Evolutionary conservation across 257 asterid genomes (phyloP).

Genomic region (Capsicum rhomboideum): DNA sequence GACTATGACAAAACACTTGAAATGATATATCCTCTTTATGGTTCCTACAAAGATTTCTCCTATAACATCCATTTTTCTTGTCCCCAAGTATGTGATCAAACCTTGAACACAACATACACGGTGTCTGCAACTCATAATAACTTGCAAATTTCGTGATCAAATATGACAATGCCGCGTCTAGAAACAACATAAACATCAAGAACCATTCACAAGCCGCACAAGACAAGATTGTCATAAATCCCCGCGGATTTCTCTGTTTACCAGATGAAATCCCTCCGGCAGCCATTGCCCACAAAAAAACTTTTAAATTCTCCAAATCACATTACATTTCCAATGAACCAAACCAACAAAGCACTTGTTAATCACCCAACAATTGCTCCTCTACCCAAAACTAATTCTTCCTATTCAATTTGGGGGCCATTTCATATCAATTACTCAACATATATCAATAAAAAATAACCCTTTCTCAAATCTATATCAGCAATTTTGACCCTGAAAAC

Average conservation of each 20-base stretch:
- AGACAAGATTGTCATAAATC: constrained; percentile 52
- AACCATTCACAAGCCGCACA: constrained; percentile 93
- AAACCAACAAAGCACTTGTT: constrained; percentile 13
- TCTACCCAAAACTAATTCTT: neutral
- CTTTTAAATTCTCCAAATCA: constrained; percentile 20
- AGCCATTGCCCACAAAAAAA: constrained; percentile 37
- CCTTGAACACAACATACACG: constrained; percentile 72
- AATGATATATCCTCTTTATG: constrained; percentile 75
- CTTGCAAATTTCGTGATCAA: constrained; percentile 48
- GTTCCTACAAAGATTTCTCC: constrained; percentile 37
- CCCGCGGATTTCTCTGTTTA: constrained; percentile 28
- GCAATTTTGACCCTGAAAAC: neutral
- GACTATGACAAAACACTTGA: constrained; percentile 47
- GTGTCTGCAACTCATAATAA: constrained; percentile 50
- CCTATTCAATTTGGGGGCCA: neutral
- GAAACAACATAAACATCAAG: constrained; percentile 54
- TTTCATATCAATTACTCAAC: neutral
- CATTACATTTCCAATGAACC: constrained; percentile 22
- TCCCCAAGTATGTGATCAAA: constrained; percentile 34
- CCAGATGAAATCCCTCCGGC: constrained; percentile 28
- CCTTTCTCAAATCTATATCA: neutral
- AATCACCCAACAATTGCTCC: constrained; percentile 4
- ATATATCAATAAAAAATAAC: neutral
- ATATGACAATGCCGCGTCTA: constrained; percentile 52
- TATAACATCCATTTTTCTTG: constrained; percentile 30